A percentile compares a stretch with the other conserved stretches of the same genome.
Evolutionary conservation across 148 eudicot species (phyloP).

Genomic region (Camellia lanceoleosa): DNA sequence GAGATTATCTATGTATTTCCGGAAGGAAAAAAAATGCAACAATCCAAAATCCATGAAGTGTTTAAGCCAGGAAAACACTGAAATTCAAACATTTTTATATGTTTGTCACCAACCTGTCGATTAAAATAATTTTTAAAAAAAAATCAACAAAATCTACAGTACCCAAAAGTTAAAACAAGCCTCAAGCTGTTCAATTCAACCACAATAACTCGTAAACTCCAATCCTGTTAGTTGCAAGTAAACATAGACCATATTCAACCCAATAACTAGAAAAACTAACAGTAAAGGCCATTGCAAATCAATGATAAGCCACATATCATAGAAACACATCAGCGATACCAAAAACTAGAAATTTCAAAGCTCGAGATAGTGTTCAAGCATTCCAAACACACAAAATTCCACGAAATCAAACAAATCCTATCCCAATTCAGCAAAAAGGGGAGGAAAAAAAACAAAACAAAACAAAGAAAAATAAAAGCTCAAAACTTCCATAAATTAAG

Average conservation of each 20-base stretch:
- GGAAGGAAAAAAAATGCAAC: not conserved
- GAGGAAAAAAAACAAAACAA: not conserved
- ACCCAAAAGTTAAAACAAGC: not conserved
- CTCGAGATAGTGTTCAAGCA: constrained; percentile 4
- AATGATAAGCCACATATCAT: not conserved
- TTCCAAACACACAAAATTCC: constrained; percentile 7
- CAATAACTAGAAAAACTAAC: not conserved
- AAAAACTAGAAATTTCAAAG: not conserved
- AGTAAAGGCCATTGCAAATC: not conserved
- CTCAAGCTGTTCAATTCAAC: not conserved
- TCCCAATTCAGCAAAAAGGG: not conserved
- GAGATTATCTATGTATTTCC: too few species aligned
- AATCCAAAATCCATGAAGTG: not conserved
- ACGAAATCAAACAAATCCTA: constrained; percentile 7
- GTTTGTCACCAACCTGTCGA: not conserved
- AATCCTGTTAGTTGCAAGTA: constrained; percentile 1
- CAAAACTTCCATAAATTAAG: constrained; percentile 24
- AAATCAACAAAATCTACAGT: not conserved
- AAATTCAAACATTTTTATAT: not conserved
- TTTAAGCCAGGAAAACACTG: not conserved
- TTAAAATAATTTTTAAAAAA: not conserved
- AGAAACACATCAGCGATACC: not conserved
- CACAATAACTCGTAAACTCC: not conserved
- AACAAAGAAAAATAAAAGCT: not conserved
- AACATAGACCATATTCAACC: not conserved